Evolutionary conservation across 208 protist species (phyloP), one percentile per base, ranked within the genome.

Genomic region (Leishmania guyanensis): DNA sequence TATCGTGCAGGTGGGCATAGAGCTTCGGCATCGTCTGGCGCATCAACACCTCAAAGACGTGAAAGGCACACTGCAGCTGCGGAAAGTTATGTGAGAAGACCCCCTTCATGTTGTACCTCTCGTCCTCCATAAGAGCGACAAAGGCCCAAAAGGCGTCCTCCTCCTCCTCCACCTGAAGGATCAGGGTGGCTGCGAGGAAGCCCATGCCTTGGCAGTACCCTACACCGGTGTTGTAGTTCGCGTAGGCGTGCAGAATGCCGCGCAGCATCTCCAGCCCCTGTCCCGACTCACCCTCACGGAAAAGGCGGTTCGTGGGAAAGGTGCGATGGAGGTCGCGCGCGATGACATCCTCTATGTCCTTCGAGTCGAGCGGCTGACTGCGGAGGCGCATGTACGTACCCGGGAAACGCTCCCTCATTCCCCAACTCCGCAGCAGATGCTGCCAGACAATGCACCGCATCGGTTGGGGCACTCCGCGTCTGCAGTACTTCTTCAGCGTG

Each of bases 191-290:
- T 8, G 89, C 94, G 54, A 98, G 79, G 80, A 98, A 98, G 53
- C 85, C 93, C 95, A 98, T 98, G 48, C 97, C 97, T 71, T 98
- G 97, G 64, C 91, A 93, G 85, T 98, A 98, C 36, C 94, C 94
- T 10, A 97, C 90, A 17, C 56, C 46, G 2, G 83, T 69, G 82
- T 98, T 92, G 76, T 90, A 85, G 79, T 91, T 90, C 17, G 87
- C 91, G 75, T 97, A 98, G 14, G 95, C 94, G 51, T 87, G 87
- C 22, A 98, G 88, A 68, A 98, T 91, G 66, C 84, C 71, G 6
- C 90, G 90, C 60, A 98, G 84, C 78, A 88, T 84, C 26, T 74
- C 80, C 86, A 95, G 93, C 12, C 95, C 94, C 22, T 71, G 77
- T 0, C 80, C 80, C 26, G 79, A 62, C 29, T 26, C 73, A 5